Percentiles rank a stretch among this genome's conserved stretches.
phyloP scores from a whole-genome alignment of 2,329 filamentous ascomycete species.

The Hymenoscyphus salicellus region DNA sequence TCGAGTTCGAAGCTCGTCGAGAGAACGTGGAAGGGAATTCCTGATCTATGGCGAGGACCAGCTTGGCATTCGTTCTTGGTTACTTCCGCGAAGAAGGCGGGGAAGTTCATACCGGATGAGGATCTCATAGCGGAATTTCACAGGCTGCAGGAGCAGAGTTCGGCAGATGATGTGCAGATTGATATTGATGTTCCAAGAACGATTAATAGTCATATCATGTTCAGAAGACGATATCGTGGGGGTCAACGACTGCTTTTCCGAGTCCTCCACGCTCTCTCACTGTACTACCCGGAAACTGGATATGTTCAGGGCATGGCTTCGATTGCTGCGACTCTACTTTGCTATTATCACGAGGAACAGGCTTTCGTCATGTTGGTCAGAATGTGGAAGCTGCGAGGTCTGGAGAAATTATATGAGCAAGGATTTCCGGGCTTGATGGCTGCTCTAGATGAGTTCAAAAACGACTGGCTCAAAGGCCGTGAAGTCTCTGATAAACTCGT shows the following conservation, averaged over 20 bases:
- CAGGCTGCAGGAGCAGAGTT: slow-evolving; percentile 68
- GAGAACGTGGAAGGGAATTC: slow-evolving; percentile 96
- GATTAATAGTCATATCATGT: slow-evolving; percentile 96
- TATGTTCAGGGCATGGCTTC: slow-evolving; percentile 99
- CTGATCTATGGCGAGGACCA: slow-evolving; percentile 87
- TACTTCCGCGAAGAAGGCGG: slow-evolving; percentile 66
- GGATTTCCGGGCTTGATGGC: slow-evolving; percentile 86
- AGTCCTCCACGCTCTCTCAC: slow-evolving; percentile 83
- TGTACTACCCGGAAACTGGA: slow-evolving; percentile 86
- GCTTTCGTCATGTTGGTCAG: slow-evolving; percentile 96
- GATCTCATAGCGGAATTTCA: slow-evolving; percentile 71
- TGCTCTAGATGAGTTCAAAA: slow-evolving; percentile 80
- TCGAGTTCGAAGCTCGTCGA: slow-evolving; percentile 81
- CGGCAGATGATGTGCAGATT: slow-evolving; percentile 91
- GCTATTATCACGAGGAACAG: slow-evolving; percentile 94
- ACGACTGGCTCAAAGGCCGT: slow-evolving; percentile 72
- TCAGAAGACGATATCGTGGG: slow-evolving; percentile 83
- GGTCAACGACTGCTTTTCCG: slow-evolving; percentile 90
- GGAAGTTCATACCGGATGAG: slow-evolving; percentile 62
- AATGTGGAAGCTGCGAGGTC: slow-evolving; percentile 82
- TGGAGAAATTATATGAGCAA: slow-evolving; percentile 78
- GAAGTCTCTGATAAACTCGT: slow-evolving; percentile 80
- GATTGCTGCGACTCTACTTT: slow-evolving; percentile 84
- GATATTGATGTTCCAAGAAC: slow-evolving; percentile 95
- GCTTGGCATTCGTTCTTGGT: slow-evolving; percentile 94